These are phyloP conservation scores for Neurospora crassa DNA, from an alignment of 2,329 filamentous ascomycete species.

Conservation along the genomic window DNA sequence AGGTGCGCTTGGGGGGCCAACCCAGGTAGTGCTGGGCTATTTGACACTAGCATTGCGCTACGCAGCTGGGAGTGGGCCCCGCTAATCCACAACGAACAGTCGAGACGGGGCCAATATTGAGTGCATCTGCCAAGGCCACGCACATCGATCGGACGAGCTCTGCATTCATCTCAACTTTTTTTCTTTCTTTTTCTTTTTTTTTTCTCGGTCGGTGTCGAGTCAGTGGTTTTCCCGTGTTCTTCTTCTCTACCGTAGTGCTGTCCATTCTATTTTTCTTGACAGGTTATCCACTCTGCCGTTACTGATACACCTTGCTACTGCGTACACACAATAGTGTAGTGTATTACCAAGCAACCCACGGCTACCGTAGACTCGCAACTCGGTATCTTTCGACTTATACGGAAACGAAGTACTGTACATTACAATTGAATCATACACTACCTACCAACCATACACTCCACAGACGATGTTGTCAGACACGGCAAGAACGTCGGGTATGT, in stretches of 20 bases:
- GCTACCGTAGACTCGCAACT: neutral
- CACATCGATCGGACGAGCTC: neutral
- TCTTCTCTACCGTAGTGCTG: neutral
- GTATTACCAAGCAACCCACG: neutral
- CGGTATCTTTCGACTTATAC: neutral
- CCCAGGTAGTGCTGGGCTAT: neutral
- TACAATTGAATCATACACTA: neutral
- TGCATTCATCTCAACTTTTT: neutral
- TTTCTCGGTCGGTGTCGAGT: neutral
- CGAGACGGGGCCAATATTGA: neutral
- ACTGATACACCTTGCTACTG: too few species aligned
- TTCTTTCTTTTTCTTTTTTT: neutral
- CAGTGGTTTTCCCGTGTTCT: neutral
- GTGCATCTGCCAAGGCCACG: neutral
- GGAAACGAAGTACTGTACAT: neutral
- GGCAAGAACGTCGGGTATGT: neutral
- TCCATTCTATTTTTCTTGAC: neutral
- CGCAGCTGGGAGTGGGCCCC: neutral
- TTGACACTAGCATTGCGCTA: neutral
- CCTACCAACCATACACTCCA: neutral
- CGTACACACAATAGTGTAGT: too few species aligned
- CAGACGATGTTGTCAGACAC: neutral
- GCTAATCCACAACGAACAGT: neutral
- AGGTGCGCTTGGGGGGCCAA: neutral
- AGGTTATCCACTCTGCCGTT: neutral